Evolutionary conservation across 2,329 filamentous ascomycete genomes (phyloP).

Genomic region (Orbilia quercus): DNA sequence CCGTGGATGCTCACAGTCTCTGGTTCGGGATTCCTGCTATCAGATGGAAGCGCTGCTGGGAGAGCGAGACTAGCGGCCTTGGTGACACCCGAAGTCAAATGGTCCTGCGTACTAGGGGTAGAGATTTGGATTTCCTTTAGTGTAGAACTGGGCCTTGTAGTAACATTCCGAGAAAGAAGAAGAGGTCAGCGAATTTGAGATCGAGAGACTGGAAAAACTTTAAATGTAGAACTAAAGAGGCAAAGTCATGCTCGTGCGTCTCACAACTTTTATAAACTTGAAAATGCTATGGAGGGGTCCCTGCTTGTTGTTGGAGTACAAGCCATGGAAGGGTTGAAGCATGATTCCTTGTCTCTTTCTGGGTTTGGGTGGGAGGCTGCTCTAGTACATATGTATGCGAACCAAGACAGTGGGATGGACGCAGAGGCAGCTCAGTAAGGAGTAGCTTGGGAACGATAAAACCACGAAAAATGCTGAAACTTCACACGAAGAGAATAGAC

Average conservation of each 20-base stretch:
- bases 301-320: constrained; percentile 52
- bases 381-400: constrained; percentile 47
- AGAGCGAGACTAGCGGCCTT: constrained; percentile 37
- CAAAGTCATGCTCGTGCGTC: constrained; percentile 30
- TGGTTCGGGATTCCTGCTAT: constrained; percentile 38
- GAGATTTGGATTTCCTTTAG: constrained; percentile 33
- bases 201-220: constrained; percentile 44
- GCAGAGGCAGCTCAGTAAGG: constrained; percentile 17
- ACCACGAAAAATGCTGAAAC: constrained; percentile 3
- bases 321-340: constrained; percentile 40
- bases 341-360: constrained; percentile 42
- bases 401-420: constrained; percentile 39
- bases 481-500: constrained; percentile 23
- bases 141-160: constrained; percentile 25
- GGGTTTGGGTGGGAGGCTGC: constrained; percentile 33
- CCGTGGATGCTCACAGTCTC: constrained; percentile 51
- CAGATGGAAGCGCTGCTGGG: constrained; percentile 31
- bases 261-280: constrained; percentile 50
- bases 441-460: constrained; percentile 18
- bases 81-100: constrained; percentile 53
- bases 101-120: constrained; percentile 40
- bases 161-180: constrained; percentile 31
- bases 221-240: constrained; percentile 48
- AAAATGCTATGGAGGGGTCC: constrained; percentile 26
- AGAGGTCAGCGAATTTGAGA: constrained; percentile 34